These are phyloP conservation scores for Yamadazyma sp. DNA, from an alignment of 1,139 yeast genomes.

Conservation along the genomic window DNA sequence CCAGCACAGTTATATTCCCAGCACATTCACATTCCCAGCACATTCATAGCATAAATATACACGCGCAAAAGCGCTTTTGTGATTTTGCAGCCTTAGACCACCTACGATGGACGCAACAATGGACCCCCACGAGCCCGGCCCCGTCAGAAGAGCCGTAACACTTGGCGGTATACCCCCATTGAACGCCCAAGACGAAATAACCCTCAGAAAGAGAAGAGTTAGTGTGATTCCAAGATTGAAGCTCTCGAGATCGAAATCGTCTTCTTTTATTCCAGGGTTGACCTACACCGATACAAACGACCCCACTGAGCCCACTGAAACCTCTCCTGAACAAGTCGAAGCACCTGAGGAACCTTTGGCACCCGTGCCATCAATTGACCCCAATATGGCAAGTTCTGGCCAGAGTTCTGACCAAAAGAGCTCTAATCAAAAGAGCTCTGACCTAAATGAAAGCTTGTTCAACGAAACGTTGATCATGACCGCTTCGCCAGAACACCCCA, in stretches of 20 bases:
- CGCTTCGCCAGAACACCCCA: slow-evolving; percentile 13
- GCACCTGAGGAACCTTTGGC: too few relatives aligned
- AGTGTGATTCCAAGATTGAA: slow-evolving; percentile 1
- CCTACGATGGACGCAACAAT: neutral
- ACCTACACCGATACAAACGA: slow-evolving; percentile 2
- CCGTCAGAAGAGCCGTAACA: neutral
- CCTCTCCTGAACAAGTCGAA: too few relatives aligned
- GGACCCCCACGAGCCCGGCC: too few relatives aligned
- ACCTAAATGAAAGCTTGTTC: slow-evolving; percentile 17
- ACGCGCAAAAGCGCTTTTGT: neutral
- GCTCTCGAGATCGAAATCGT: slow-evolving; percentile 9
- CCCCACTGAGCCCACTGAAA: neutral
- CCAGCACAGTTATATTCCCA: too few relatives aligned
- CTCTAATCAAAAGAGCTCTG: too few relatives aligned
- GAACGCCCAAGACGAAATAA: neutral
- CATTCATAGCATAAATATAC: neutral
- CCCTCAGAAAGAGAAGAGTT: neutral
- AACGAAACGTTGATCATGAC: slow-evolving; percentile 21
- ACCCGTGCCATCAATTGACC: too few relatives aligned
- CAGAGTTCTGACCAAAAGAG: too few relatives aligned
- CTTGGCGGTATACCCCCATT: slow-evolving; percentile 1
- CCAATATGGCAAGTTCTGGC: too few relatives aligned
- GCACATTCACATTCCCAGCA: too few relatives aligned
- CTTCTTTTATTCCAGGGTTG: slow-evolving; percentile 15
- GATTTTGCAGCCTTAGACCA: neutral